Evolutionary conservation across 768 basidiomycete species (phyloP).

Genomic region (Kwoniella sp.): DNA sequence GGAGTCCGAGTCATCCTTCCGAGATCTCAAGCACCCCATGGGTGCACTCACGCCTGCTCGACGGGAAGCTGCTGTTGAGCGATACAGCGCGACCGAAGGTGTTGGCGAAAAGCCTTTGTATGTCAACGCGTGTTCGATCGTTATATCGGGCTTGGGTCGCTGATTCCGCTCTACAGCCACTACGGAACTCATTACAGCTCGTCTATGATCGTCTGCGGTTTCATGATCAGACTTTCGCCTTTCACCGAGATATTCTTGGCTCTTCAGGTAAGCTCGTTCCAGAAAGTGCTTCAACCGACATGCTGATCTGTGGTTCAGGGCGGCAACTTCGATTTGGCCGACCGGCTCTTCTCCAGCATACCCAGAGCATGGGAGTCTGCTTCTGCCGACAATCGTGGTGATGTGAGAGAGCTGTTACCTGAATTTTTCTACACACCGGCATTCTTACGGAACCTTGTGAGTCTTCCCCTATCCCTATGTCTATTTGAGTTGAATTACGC

Average conservation of each 20-base stretch:
- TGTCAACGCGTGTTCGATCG: slow-evolving; percentile 9
- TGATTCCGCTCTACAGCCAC: slow-evolving; percentile 23
- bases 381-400: slow-evolving; percentile 79
- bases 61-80: slow-evolving; percentile 70
- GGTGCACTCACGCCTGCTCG: slow-evolving; percentile 78
- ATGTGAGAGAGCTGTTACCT: slow-evolving; percentile 89
- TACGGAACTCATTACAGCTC: slow-evolving; percentile 87
- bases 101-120: slow-evolving; percentile 80
- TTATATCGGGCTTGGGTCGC: neutral
- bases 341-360: slow-evolving; percentile 61
- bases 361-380: slow-evolving; percentile 82
- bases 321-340: slow-evolving; percentile 89
- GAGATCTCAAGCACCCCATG: slow-evolving; percentile 82
- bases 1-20: slow-evolving; percentile 33
- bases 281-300: neutral
- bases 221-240: slow-evolving; percentile 82
- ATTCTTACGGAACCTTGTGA: slow-evolving; percentile 71
- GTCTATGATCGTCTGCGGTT: slow-evolving; percentile 96
- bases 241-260: slow-evolving; percentile 96
- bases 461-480: slow-evolving; percentile 6
- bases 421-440: slow-evolving; percentile 61
- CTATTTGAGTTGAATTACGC: neutral
- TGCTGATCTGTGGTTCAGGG: slow-evolving; percentile 61
- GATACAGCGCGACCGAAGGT: slow-evolving; percentile 69
- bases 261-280: slow-evolving; percentile 61